Conservation (phyloP, 176 grass and related monocot species). For the Ensete glaucum region DNA sequence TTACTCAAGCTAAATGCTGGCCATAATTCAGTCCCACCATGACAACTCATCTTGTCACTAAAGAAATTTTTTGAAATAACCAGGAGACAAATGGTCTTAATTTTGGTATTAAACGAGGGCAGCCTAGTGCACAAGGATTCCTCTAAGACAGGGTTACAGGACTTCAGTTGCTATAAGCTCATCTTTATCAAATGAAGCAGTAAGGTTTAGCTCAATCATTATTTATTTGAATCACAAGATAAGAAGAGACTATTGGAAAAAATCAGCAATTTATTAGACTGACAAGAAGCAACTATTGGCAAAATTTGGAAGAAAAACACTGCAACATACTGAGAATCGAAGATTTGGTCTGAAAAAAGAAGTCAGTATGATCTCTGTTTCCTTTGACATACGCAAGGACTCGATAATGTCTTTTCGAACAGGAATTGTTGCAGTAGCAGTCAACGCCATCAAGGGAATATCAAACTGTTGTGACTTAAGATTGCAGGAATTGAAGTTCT, state of each 20-base stretch:
- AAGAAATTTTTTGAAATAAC: neutral
- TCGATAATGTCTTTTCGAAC: slow-evolving; percentile 85
- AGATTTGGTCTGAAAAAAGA: slow-evolving; percentile 93
- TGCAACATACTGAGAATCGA: slow-evolving; percentile 55
- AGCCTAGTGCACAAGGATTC: too few species aligned
- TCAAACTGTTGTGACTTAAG: slow-evolving; percentile 60
- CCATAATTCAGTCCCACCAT: neutral
- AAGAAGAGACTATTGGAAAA: neutral
- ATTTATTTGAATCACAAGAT: neutral
- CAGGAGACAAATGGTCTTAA: neutral
- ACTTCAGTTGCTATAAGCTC: too few species aligned
- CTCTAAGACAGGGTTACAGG: too few species aligned
- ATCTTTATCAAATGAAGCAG: neutral
- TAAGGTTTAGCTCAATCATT: neutral
- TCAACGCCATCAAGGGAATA: slow-evolving; percentile 92
- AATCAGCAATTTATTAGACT: too few species aligned
- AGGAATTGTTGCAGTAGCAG: slow-evolving; percentile 77
- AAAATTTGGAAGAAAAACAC: neutral
- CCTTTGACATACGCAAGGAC: slow-evolving; percentile 60
- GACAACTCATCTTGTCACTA: neutral
- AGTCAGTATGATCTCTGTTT: slow-evolving; percentile 55
- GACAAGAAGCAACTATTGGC: neutral
- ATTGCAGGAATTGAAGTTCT: slow-evolving; percentile 66
- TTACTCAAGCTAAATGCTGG: neutral
- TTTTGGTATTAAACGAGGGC: neutral